Evolutionary conservation across 2,329 filamentous ascomycete species (phyloP), one percentile per base, ranked within the genome.

Genomic region (Pseudogymnoascus sp.): DNA sequence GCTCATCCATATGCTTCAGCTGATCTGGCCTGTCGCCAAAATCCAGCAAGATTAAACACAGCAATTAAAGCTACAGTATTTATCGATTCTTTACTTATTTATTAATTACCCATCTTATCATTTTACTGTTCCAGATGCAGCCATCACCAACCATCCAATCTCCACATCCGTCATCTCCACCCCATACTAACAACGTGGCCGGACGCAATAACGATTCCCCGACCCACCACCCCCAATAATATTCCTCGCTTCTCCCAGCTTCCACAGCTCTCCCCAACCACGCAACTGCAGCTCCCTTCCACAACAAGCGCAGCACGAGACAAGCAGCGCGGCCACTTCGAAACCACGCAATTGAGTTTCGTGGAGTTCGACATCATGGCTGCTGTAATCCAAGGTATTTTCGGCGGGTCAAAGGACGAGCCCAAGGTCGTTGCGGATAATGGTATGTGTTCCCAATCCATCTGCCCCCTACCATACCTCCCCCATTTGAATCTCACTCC

Each of bases 341-440:
- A 25, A 48, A 48, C 42, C 25, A 48, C 25, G 55, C 55, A 58
- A 58, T 58, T 58, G 55, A 36, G 15, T 58, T 58, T 58, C 55
- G 55, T 36, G 31, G 12, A 10, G 35, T 35, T 58, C 18, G 29
- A 12, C 63, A 68, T 61, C 58, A 73, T 73, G 72, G 71, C 71
- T 27, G 69, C 64, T 45, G 42, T 73, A 25, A 52, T 73, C 48
- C 69, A 88, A 76, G 84, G 83, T 72, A 75, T 90, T 70, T 83
- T 92, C 69, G 87, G 87, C 71, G 86, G 83, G 72, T 80, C 80
- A 72, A 87, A 89, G 78, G 65, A 75, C 77, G 55, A 79, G 79
- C 67, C 75, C 78, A 37, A 74, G 25, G 42, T 48, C 12, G 42
- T 77, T 60, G 79, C 75, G 64, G 87, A 90, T 75, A 81, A 86